Conservation (phyloP, 2,329 filamentous ascomycete species). For the Epichloe elymi region DNA sequence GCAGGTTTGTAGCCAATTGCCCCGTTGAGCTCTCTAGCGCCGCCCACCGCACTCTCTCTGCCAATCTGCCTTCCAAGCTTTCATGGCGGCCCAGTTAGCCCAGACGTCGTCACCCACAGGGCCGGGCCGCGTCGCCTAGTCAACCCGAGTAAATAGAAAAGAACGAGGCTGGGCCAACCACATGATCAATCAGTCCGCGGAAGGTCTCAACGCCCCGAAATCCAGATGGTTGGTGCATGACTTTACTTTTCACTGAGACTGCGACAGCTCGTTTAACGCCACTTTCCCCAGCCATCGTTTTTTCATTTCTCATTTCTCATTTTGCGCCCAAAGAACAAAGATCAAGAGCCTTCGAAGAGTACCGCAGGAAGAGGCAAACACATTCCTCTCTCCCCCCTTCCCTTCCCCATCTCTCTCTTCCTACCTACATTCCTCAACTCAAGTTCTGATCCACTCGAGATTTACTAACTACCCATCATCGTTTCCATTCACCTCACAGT, state of each 20-base stretch:
- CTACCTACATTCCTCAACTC: slow-evolving; percentile 2
- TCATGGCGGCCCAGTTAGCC: too few relatives aligned
- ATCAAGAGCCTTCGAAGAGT: not conserved
- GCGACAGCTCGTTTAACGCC: not conserved
- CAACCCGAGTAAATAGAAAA: slow-evolving; percentile 20
- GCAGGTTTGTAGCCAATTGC: not conserved
- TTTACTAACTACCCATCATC: not conserved
- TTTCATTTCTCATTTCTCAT: not conserved
- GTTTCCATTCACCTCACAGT: slow-evolving; percentile 1
- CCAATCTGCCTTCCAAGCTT: not conserved
- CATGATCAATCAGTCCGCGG: slow-evolving; percentile 1
- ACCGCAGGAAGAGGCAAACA: not conserved
- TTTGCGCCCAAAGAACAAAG: not conserved
- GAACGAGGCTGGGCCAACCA: slow-evolving; percentile 20
- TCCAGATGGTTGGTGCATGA: slow-evolving; percentile 5
- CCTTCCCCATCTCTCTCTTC: not conserved
- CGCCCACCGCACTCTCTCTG: not conserved
- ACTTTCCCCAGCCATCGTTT: not conserved
- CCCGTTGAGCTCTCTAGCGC: not conserved
- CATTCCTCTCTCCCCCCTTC: not conserved
- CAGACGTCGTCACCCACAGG: too few relatives aligned
- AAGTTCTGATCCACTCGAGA: slow-evolving; percentile 2
- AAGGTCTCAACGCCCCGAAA: slow-evolving; percentile 5
- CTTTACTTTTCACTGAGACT: not conserved
- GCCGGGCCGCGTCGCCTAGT: slow-evolving; percentile 10